Base-by-base conservation (phyloP, 495 filamentous ascomycete species). In the Pseudomonodictys pantanalensis region DNA sequence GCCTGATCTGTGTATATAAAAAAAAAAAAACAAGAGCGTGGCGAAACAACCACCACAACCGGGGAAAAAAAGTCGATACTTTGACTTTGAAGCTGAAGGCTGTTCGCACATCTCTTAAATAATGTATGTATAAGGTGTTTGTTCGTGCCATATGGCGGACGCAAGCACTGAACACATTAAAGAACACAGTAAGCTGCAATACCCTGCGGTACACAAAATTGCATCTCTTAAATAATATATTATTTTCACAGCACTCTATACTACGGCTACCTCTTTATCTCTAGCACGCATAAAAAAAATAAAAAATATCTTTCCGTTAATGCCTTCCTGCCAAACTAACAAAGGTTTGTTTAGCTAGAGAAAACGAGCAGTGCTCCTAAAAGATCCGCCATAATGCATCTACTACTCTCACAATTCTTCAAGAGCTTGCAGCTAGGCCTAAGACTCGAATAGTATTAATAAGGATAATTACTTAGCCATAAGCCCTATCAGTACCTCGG, bases 391-490 rank as follows among this genome's bases (percentile, higher is more conserved):
- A 24, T 24, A 52, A 52, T 52, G 49, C 28, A 52, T 52, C 49
- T 52, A 39, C 49, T 11, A 18, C 49, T 52, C 49, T 23, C 49
- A 41, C 49, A 25, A 41, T n/a, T 24, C 29, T 20, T 52, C 17
- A 33, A 52, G 49, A 1, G 32, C 20, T 11, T 52, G 49, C n/a
- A 52, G 49, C 49, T 52, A 52, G 49, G 49, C 49, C 49, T 52
- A 52, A 52, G 49, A 52, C 49, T 52, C 17, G 29, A 52, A 52
- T 52, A 38, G 49, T 52, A 52, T 52, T 32, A 22, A 32, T 52
- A 52, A 39, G 49, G 32, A 52, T 28, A 3, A 52, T 52, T 52
- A 41, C 39, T 52, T 52, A 38, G 49, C 49, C 49, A 26, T 39
- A 52, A 52, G 49, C 49, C 49, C 29, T 52, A 17, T 52, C 32